Conservation (phyloP, 2,329 filamentous ascomycete genomes). For the Juglanconis juglandina region DNA sequence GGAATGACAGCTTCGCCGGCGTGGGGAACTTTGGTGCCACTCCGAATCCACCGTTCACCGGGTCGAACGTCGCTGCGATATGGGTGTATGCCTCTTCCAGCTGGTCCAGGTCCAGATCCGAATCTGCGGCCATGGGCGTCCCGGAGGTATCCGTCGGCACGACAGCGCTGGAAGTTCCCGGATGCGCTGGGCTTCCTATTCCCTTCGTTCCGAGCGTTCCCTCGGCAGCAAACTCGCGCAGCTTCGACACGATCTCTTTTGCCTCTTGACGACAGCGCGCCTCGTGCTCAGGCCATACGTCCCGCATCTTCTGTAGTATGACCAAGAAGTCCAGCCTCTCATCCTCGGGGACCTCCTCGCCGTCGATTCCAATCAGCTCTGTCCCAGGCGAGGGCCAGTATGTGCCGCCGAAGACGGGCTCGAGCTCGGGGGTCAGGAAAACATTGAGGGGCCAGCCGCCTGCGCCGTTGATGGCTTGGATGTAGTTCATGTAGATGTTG, state of each 20-base stretch:
- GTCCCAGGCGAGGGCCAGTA: conserved; percentile 86
- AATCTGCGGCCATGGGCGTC: conserved; percentile 33
- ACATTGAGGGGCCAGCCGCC: conserved; percentile 95
- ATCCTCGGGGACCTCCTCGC: conserved; percentile 41
- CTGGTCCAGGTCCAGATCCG: conserved; percentile 82
- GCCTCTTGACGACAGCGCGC: conserved; percentile 79
- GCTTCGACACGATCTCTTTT: conserved; percentile 73
- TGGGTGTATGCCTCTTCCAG: conserved; percentile 85
- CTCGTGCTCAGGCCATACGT: conserved; percentile 79
- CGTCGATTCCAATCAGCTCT: conserved; percentile 38
- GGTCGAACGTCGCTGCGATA: conserved; percentile 78
- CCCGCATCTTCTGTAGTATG: conserved; percentile 73
- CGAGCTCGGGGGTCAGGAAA: conserved; percentile 89
- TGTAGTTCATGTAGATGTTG: conserved; percentile 96
- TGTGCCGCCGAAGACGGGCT: conserved; percentile 93
- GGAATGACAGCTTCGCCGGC: conserved; percentile 76
- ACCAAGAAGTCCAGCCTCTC: conserved; percentile 76
- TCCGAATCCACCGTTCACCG: conserved; percentile 75
- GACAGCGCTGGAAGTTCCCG: conserved; percentile 27
- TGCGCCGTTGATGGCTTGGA: conserved; percentile 84
- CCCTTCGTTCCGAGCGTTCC: conserved; percentile 61
- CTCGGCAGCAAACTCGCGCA: conserved; percentile 85
- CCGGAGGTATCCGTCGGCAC: conserved; percentile 15
- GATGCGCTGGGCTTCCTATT: conserved; percentile 27
- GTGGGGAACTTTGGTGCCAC: conserved; percentile 85